Evolutionary conservation across 2,329 filamentous ascomycete species (phyloP), one percentile per base, ranked within the genome.

Genomic region (Aspergillus pseudoviridinutans): DNA sequence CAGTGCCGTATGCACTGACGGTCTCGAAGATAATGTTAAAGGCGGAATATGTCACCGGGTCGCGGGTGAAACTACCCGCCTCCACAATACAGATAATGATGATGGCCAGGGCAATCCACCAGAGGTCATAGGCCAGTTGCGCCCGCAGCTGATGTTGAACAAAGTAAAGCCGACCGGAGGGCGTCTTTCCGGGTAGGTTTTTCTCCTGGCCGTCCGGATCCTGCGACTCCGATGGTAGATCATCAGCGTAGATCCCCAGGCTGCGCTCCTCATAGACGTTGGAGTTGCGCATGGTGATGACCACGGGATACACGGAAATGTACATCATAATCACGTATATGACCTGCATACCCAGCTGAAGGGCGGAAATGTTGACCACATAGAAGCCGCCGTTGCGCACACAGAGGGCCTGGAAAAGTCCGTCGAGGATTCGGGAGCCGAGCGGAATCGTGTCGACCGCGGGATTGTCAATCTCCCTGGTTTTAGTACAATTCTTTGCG

Each of bases 261-360:
- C 79, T 80, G 25, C 79, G 75, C 66, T 87, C 84, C 70, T 87
- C 84, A 67, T 87, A 87, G 4, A 84, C 81, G 60, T 84, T 86
- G 32, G 79, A 82, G 54, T 82, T 80, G 47, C 84, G 80, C 71
- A 87, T 84, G 20, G 78, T 83, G 53, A 87, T 84, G 14, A 83
- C 83, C 32, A 86, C 82, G 0, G 85, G 84, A 58, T 84, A 85
- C 3, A 83, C 80, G 4, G 81, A 80, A 50, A 87, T 85, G 69
- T 86, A 87, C 84, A 87, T 87, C 84, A 87, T 87, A 49, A 84
- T 78, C 0, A 87, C 74, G 57, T 85, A 82, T 35, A 84, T 79
- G 38, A 86, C 78, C 47, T 64, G 63, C 4, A 59, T 2, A 14
- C 29, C 29, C 29, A 32, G 29, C 29, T 32, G 29, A 32, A 85